A percentile compares a stretch with the other conserved stretches of the same genome.
These are phyloP conservation scores for Ascochyta lentis DNA, from an alignment of 2,329 filamentous ascomycete genomes.

Conservation along the genomic window DNA sequence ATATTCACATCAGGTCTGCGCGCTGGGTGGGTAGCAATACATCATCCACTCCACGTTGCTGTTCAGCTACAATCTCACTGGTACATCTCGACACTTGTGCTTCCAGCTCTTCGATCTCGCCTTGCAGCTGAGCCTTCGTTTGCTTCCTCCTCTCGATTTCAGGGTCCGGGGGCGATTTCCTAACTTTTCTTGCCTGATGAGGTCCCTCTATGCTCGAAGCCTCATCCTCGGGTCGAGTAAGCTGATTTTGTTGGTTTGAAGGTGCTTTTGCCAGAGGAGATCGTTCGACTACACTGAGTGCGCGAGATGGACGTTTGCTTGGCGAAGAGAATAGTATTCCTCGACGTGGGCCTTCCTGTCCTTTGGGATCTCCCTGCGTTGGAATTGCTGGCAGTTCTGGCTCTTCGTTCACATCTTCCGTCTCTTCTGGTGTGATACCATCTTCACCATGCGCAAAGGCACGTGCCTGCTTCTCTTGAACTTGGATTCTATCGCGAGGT, in stretches of 20 bases:
- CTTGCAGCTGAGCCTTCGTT: conserved; percentile 38
- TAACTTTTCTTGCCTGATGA: neutral
- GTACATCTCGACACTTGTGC: conserved; percentile 39
- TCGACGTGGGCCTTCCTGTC: conserved; percentile 31
- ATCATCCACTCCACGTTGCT: conserved; percentile 25
- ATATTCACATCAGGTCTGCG: conserved; percentile 33
- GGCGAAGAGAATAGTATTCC: conserved; percentile 41
- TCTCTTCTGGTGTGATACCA: neutral
- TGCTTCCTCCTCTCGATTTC: conserved; percentile 38
- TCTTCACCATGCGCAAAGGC: conserved; percentile 7
- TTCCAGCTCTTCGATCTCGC: conserved; percentile 41
- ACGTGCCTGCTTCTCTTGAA: conserved; percentile 1
- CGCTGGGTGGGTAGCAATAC: conserved; percentile 28
- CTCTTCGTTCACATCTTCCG: conserved; percentile 13
- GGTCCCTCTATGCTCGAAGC: conserved; percentile 4
- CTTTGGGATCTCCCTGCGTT: conserved; percentile 18
- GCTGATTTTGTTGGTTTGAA: conserved; percentile 21
- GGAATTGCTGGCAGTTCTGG: conserved; percentile 32
- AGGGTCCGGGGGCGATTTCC: conserved; percentile 27
- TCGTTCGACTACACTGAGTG: conserved; percentile 21
- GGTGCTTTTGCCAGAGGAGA: conserved; percentile 26
- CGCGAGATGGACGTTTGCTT: conserved; percentile 37
- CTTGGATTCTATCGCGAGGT: neutral
- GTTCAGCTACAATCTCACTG: conserved; percentile 36
- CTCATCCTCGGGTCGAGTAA: conserved; percentile 19